A percentile compares a stretch with the other conserved stretches of the same genome.
Evolutionary conservation across 345 rosid genomes (phyloP).

Genomic region (Gossypium turneri): DNA sequence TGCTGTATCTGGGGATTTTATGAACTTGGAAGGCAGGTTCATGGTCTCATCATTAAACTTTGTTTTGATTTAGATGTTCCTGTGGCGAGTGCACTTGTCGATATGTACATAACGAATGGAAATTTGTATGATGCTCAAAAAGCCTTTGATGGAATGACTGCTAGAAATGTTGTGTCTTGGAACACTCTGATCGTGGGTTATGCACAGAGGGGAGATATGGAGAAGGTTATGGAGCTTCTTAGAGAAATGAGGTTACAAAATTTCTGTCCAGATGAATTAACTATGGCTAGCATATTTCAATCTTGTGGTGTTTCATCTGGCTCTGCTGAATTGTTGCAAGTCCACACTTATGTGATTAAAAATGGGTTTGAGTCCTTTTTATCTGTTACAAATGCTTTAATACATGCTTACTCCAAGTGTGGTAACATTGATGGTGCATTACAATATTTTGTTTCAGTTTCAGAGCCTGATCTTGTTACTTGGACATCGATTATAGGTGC

Average conservation of each 20-base stretch:
- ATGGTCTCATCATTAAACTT: conserved; percentile 39
- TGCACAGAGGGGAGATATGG: conserved; percentile 44
- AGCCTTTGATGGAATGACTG: conserved; percentile 51
- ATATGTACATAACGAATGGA: conserved; percentile 53
- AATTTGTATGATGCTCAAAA: conserved; percentile 35
- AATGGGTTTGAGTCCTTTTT: conserved; percentile 33
- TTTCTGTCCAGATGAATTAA: conserved; percentile 53
- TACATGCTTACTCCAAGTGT: conserved; percentile 52
- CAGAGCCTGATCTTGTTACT: conserved; percentile 49
- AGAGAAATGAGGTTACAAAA: conserved; percentile 36
- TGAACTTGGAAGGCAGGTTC: conserved; percentile 51
- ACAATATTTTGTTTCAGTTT: conserved; percentile 40
- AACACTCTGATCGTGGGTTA: conserved; percentile 61
- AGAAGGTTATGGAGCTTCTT: conserved; percentile 52
- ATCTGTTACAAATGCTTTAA: conserved; percentile 53
- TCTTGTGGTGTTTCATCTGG: conserved; percentile 44
- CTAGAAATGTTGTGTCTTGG: conserved; percentile 63
- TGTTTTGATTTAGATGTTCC: conserved; percentile 44
- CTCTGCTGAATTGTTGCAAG: conserved; percentile 40
- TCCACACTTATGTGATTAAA: conserved; percentile 46
- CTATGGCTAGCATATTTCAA: conserved; percentile 55
- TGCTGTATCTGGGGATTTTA: conserved; percentile 32
- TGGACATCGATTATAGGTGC: conserved; percentile 68
- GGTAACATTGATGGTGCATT: conserved; percentile 47
- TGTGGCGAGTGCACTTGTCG: conserved; percentile 56